These are phyloP conservation scores for Infundibulicybe gibba DNA, from an alignment of 768 basidiomycete species.

Conservation along the genomic window DNA sequence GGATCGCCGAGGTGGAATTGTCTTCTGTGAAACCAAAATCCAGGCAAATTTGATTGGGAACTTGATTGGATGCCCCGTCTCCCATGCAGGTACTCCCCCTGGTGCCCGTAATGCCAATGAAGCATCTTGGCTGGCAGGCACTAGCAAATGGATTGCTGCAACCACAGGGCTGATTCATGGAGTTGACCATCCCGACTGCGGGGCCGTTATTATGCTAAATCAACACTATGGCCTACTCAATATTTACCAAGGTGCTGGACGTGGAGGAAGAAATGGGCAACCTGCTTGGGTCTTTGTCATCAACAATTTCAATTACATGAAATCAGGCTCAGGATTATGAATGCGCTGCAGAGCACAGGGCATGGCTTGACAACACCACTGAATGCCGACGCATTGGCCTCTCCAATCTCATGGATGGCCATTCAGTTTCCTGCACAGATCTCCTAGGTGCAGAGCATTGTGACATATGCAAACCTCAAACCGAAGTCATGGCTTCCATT, in stretches of 20 bases:
- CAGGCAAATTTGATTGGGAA: constrained; percentile 1
- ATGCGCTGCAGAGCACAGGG: neutral
- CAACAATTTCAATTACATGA: neutral
- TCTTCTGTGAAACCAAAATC: constrained; percentile 3
- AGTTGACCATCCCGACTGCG: constrained; percentile 13
- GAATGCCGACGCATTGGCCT: neutral
- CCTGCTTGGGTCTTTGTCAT: neutral
- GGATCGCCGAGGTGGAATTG: constrained; percentile 9
- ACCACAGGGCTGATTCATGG: constrained; percentile 18
- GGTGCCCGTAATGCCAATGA: constrained; percentile 2
- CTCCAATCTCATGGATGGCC: neutral
- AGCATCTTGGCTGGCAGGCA: constrained; percentile 2
- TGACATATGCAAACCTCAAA: neutral
- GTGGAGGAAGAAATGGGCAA: constrained; percentile 10
- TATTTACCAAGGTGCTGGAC: constrained; percentile 14
- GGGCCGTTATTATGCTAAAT: constrained; percentile 9
- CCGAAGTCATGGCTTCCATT: neutral
- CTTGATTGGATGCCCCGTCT: neutral
- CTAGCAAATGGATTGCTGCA: constrained; percentile 13
- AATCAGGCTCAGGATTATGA: neutral
- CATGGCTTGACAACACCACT: neutral
- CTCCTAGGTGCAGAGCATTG: neutral
- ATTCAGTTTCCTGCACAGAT: neutral
- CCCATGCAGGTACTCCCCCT: constrained; percentile 3
- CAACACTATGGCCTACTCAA: constrained; percentile 14